A percentile compares a stretch with the other conserved stretches of the same genome.
Evolutionary conservation across 176 grass and related monocot species (phyloP).

Genomic region (Avena atlantica): DNA sequence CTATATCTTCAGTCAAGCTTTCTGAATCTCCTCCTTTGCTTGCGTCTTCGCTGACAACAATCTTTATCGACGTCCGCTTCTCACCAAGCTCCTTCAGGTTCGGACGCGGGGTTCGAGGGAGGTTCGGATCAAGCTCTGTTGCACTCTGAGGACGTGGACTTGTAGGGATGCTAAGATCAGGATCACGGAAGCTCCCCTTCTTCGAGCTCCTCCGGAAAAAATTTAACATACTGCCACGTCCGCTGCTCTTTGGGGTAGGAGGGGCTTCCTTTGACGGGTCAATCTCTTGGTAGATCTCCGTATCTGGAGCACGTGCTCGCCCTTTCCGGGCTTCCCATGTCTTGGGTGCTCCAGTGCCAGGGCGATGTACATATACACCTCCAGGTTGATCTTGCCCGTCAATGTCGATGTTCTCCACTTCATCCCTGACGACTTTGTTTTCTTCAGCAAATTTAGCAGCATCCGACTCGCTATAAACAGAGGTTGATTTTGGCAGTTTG

Average conservation of each 20-base stretch:
- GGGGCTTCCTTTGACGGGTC: constrained; percentile 43
- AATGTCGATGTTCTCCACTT: constrained; percentile 73
- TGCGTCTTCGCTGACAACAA: constrained; percentile 43
- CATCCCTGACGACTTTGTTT: constrained; percentile 58
- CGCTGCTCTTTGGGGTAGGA: constrained; percentile 51
- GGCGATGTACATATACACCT: constrained; percentile 82
- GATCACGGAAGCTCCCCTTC: constrained; percentile 47
- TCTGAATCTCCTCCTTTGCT: constrained; percentile 38
- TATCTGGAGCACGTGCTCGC: constrained; percentile 58
- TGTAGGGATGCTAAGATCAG: constrained; percentile 37
- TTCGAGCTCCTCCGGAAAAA: constrained; percentile 56
- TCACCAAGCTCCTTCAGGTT: constrained; percentile 55
- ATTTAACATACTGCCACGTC: constrained; percentile 50
- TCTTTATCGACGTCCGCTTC: constrained; percentile 62
- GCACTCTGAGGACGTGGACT: constrained; percentile 37
- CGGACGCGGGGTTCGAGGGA: constrained; percentile 47
- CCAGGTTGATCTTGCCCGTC: constrained; percentile 80
- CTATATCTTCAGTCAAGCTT: constrained; percentile 38
- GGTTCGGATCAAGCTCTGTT: constrained; percentile 44
- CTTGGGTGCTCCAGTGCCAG: constrained; percentile 64
- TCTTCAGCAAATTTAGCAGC: constrained; percentile 47
- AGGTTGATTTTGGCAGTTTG: constrained; percentile 37
- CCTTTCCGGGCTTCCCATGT: constrained; percentile 93
- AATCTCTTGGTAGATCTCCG: constrained; percentile 52
- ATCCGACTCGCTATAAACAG: constrained; percentile 30